These are phyloP conservation scores for Postia placenta DNA, from an alignment of 768 basidiomycete species.

Conservation along the genomic window DNA sequence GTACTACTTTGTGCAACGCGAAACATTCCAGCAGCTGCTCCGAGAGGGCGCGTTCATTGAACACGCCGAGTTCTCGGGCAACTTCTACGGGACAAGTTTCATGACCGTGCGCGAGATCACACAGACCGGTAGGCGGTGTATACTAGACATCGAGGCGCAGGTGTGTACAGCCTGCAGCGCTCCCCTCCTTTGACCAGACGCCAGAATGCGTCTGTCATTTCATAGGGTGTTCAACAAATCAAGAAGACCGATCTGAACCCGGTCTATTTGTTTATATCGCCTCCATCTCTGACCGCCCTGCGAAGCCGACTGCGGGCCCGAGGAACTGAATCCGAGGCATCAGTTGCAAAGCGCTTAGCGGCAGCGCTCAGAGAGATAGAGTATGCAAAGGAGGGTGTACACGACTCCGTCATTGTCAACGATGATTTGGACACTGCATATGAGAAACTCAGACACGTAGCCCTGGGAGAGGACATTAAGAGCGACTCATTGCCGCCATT, in stretches of 20 bases:
- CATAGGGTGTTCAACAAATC: conserved; percentile 87
- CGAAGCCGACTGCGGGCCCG: conserved; percentile 66
- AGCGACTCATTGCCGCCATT: conserved; percentile 65
- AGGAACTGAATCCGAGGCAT: conserved; percentile 76
- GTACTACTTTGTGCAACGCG: conserved; percentile 77
- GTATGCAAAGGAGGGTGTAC: conserved; percentile 72
- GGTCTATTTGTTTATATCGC: conserved; percentile 88
- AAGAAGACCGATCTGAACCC: conserved; percentile 79
- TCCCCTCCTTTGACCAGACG: conserved; percentile 8
- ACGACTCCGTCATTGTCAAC: conserved; percentile 86
- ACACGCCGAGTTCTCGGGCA: conserved; percentile 88
- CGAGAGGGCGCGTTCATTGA: conserved; percentile 80
- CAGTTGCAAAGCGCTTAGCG: conserved; percentile 67
- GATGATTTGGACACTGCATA: conserved; percentile 86
- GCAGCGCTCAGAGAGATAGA: conserved; percentile 77
- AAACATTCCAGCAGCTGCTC: conserved; percentile 69
- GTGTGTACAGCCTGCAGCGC: conserved; percentile 33
- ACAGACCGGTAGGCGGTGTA: conserved; percentile 69
- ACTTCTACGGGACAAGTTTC: conserved; percentile 89
- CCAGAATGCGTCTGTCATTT: conserved; percentile 12
- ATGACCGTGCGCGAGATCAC: conserved; percentile 67
- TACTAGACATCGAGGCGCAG: conserved; percentile 96
- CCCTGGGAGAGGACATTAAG: conserved; percentile 56
- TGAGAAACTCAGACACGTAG: conserved; percentile 64
- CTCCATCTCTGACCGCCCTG: conserved; percentile 72